Conservation (phyloP, 1,139 yeast species). For the Yamadazyma siamensis region DNA sequence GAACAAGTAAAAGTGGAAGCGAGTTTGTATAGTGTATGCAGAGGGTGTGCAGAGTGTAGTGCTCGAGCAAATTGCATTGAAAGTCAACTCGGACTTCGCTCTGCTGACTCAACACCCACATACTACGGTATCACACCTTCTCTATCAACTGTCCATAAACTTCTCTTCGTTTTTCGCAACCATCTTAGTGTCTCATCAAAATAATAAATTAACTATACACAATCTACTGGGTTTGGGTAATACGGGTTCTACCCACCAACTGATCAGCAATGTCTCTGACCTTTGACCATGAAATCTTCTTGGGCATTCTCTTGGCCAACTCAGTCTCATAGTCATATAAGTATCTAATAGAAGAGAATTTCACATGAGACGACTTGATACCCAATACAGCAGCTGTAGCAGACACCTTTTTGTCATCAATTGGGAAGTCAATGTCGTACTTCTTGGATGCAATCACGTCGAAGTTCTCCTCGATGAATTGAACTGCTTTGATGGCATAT, state of each 20-base stretch:
- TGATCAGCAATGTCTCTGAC: constrained; percentile 78
- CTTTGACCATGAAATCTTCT: constrained; percentile 77
- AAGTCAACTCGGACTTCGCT: no score
- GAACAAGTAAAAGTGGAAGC: no score
- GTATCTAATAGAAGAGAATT: constrained; percentile 67
- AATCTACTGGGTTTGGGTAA: constrained; percentile 6
- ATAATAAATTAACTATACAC: constrained; percentile 4
- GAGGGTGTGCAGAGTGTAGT: no score
- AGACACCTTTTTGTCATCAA: constrained; percentile 31
- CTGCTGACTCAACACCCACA: no score
- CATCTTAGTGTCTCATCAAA: no score
- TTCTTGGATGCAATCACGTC: constrained; percentile 20
- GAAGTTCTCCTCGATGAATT: constrained; percentile 64
- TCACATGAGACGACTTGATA: constrained; percentile 72
- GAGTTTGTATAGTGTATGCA: no score
- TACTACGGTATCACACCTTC: no score
- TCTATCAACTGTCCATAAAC: no score
- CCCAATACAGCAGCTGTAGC: constrained; percentile 86
- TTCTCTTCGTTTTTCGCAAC: no score
- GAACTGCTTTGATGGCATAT: constrained; percentile 82
- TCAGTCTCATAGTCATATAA: constrained; percentile 88
- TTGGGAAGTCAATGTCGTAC: constrained; percentile 31
- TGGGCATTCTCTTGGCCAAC: constrained; percentile 78
- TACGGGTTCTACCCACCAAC: constrained; percentile 68
- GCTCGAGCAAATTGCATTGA: no score